Evolutionary conservation across 495 filamentous ascomycete genomes (phyloP).

Genomic region (Penicillium cosmopolitanum): DNA sequence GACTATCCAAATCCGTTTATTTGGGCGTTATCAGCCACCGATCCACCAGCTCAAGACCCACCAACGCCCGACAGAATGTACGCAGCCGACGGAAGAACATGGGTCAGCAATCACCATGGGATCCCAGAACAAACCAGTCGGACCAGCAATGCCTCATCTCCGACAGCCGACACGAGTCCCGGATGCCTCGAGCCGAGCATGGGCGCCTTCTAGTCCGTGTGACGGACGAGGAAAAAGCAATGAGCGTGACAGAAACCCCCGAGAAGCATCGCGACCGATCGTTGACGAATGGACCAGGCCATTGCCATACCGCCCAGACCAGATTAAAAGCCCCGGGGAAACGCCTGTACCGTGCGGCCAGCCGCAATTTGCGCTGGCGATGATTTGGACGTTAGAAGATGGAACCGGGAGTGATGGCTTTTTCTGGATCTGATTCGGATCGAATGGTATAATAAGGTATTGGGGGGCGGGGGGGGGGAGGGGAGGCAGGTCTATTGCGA

Average conservation of each 20-base stretch:
- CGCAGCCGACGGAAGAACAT: not conserved
- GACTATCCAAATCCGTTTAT: not conserved
- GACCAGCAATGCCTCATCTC: conserved; percentile 1
- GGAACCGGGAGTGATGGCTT: not conserved
- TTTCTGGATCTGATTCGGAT: not conserved
- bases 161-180: not conserved
- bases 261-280: not conserved
- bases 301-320: not conserved
- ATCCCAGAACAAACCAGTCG: conserved; percentile 2
- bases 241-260: not conserved
- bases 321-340: not conserved
- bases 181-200: not conserved
- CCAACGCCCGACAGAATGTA: not conserved
- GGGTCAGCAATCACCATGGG: not conserved
- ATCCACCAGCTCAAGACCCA: not conserved
- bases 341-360: not conserved
- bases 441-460: no score
- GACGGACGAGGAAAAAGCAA: conserved; percentile 6
- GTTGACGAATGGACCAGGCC: not conserved
- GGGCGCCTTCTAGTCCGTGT: conserved; percentile 1
- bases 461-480: no score
- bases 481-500: no score
- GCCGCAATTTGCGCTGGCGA: not conserved
- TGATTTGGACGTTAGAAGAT: not conserved
- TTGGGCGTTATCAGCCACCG: not conserved